Evolutionary conservation across 768 basidiomycete species (phyloP).

Genomic region (Leccinum pellstonianum): DNA sequence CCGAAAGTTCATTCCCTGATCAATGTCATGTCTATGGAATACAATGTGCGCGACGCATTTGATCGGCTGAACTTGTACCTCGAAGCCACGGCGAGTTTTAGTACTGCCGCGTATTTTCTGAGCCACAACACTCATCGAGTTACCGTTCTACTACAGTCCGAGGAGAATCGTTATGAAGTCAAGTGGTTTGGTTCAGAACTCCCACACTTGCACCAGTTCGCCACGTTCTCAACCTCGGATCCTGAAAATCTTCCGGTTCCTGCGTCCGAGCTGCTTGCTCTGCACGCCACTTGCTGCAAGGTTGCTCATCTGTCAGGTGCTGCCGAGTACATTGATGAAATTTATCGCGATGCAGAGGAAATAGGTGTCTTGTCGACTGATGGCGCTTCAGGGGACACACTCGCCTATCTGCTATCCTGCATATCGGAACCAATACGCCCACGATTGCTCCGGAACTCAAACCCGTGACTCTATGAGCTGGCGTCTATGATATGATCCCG

Average conservation of each 20-base stretch:
- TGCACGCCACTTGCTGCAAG: constrained; percentile 26
- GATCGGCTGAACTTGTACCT: constrained; percentile 7
- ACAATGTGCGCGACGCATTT: background rate
- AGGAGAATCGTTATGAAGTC: constrained; percentile 6
- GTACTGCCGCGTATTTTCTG: background rate
- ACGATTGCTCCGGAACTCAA: too few relatives aligned
- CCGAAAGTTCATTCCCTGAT: constrained; percentile 7
- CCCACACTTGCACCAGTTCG: background rate
- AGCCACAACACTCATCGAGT: background rate
- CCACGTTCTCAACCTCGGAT: constrained; percentile 6
- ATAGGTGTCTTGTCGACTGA: constrained; percentile 1
- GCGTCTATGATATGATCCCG: too few relatives aligned
- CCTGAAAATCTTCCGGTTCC: constrained; percentile 16
- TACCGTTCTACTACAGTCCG: background rate
- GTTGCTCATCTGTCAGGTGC: constrained; percentile 29
- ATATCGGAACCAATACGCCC: background rate
- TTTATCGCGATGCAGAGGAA: constrained; percentile 8
- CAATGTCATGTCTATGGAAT: constrained; percentile 4
- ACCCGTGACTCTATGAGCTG: too few relatives aligned
- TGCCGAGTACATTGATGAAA: constrained; percentile 17
- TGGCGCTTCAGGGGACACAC: constrained; percentile 1
- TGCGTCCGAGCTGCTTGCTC: constrained; percentile 7
- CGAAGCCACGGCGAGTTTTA: constrained; percentile 4
- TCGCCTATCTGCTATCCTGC: background rate
- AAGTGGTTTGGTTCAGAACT: background rate